These are phyloP conservation scores for Alternaria arbusti DNA, from an alignment of 2,329 filamentous ascomycete genomes.

Conservation along the genomic window DNA sequence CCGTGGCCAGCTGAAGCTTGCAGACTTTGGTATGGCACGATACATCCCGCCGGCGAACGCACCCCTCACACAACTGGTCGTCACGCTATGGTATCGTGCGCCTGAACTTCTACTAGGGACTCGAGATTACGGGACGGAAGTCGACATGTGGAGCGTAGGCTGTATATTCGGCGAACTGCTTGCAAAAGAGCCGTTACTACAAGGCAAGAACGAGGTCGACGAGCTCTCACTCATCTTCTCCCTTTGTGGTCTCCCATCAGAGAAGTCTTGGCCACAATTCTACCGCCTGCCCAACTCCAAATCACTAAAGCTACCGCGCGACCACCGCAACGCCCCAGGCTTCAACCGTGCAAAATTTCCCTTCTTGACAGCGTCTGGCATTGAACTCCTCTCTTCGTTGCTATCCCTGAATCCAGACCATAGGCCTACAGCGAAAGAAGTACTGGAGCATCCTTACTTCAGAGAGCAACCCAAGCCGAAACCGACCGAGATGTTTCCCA, in stretches of 20 bases:
- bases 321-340: conserved; percentile 49
- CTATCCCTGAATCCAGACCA: conserved; percentile 75
- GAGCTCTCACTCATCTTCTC: conserved; percentile 82
- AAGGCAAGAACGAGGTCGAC: conserved; percentile 91
- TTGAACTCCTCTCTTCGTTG: conserved; percentile 70
- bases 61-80: conserved; percentile 85
- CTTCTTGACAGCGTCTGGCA: conserved; percentile 77
- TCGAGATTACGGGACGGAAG: conserved; percentile 72
- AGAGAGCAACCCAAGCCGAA: conserved; percentile 88
- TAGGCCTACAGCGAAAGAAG: conserved; percentile 73
- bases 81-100: conserved; percentile 95
- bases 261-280: conserved; percentile 85
- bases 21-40: conserved; percentile 97
- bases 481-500: conserved; percentile 90
- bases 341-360: conserved; percentile 80
- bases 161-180: conserved; percentile 95
- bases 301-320: conserved; percentile 68
- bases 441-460: conserved; percentile 85
- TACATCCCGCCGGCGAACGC: conserved; percentile 76
- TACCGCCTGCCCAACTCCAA: conserved; percentile 85
- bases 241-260: conserved; percentile 84
- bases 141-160: conserved; percentile 96
- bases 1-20: conserved; percentile 90
- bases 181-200: conserved; percentile 79
- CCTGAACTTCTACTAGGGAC: conserved; percentile 89